A percentile compares a stretch with the other conserved stretches of the same genome.
Conservation (phyloP, 345 rosid species). For the Aurinia saxatilis region DNA sequence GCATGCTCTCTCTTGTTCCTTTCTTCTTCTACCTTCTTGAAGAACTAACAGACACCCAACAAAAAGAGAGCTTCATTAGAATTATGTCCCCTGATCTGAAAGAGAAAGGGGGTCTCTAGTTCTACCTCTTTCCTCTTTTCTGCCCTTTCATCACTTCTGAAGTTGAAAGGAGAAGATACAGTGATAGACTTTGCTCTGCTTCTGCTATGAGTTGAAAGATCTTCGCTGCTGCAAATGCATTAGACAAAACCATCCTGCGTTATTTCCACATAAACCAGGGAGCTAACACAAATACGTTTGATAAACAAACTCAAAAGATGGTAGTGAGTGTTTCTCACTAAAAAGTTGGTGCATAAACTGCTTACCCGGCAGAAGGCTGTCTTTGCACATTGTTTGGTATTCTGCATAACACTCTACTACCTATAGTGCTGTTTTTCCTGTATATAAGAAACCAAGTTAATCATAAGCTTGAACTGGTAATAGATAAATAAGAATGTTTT, state of each 20-base stretch:
- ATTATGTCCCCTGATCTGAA: background rate
- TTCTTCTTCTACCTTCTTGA: slow-evolving; percentile 65
- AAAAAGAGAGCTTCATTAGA: slow-evolving; percentile 8
- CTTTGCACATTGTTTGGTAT: slow-evolving; percentile 25
- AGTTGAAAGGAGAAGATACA: slow-evolving; percentile 52
- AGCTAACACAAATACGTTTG: background rate
- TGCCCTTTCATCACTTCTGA: slow-evolving; percentile 82
- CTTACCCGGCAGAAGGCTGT: slow-evolving; percentile 33
- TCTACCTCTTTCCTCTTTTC: slow-evolving; percentile 78
- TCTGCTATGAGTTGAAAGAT: slow-evolving; percentile 33
- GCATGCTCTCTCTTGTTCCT: slow-evolving; percentile 34
- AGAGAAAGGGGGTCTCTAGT: background rate
- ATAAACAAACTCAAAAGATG: background rate
- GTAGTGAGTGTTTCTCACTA: background rate
- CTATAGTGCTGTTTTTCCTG: slow-evolving; percentile 33
- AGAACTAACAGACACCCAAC: slow-evolving; percentile 36
- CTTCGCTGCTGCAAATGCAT: slow-evolving; percentile 33
- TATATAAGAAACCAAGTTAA: slow-evolving; percentile 10
- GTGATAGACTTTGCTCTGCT: slow-evolving; percentile 38
- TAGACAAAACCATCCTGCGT: background rate
- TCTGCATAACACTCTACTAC: slow-evolving; percentile 37
- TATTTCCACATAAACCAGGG: background rate
- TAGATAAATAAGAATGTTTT: background rate
- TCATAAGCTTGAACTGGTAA: background rate
- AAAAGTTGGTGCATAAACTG: background rate